These are phyloP conservation scores for Onygenales sp. DNA, from an alignment of 2,329 filamentous ascomycete genomes.

Conservation along the genomic window DNA sequence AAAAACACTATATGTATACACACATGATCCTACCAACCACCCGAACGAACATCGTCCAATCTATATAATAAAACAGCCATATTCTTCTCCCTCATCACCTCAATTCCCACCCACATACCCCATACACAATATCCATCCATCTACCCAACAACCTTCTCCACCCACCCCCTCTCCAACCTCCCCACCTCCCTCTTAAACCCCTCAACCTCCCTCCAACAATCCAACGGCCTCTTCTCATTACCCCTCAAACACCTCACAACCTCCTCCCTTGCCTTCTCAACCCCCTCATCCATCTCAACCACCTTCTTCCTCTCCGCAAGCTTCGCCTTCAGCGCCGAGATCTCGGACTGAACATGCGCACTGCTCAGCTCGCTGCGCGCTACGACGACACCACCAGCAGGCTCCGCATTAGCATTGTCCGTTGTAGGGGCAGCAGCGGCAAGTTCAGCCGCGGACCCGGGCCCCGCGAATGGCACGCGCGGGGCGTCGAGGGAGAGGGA, in stretches of 20 bases:
- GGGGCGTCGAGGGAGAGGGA: conserved; percentile 27
- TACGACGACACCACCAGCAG: conserved; percentile 8
- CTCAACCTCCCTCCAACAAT: conserved; percentile 93
- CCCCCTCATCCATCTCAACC: conserved; percentile 56
- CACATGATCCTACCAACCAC: no score
- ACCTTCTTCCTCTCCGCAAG: conserved; percentile 53
- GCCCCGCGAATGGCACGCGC: conserved; percentile 33
- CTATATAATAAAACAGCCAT: no score
- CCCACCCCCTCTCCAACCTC: conserved; percentile 75
- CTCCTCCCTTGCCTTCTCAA: conserved; percentile 65
- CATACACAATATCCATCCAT: background rate
- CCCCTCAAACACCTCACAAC: conserved; percentile 72
- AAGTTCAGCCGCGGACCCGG: conserved; percentile 18
- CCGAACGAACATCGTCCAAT: no score
- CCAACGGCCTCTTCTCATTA: conserved; percentile 78
- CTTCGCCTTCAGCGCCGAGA: conserved; percentile 47
- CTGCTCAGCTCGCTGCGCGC: conserved; percentile 28
- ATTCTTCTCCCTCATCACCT: background rate
- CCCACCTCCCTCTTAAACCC: conserved; percentile 82
- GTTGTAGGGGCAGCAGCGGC: conserved; percentile 9
- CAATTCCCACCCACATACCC: conserved; percentile 1
- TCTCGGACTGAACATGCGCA: conserved; percentile 47
- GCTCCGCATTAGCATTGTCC: conserved; percentile 7
- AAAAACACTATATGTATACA: no score
- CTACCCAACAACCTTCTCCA: conserved; percentile 59